These are phyloP conservation scores for Zygosaccharomyces gambellarensis DNA, from an alignment of 805 yeast genomes.

Conservation along the genomic window DNA sequence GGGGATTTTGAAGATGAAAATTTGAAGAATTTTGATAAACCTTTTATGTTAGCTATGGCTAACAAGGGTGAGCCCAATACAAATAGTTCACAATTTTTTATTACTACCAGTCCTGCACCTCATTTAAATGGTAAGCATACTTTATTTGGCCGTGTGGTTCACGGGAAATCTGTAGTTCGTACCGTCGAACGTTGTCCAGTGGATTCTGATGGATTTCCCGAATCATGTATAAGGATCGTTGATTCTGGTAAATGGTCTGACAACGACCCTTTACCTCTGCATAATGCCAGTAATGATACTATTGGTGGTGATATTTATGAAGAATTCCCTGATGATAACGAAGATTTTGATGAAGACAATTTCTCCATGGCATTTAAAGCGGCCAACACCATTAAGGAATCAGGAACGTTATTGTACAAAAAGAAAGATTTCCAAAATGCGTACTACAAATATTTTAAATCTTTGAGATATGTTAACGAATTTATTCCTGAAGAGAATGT, in stretches of 20 bases:
- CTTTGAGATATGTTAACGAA: slow-evolving; percentile 66
- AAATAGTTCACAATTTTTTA: slow-evolving; percentile 66
- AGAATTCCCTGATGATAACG: slow-evolving; percentile 75
- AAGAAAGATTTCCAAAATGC: slow-evolving; percentile 48
- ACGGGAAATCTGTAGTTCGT: slow-evolving; percentile 66
- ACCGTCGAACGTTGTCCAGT: slow-evolving; percentile 52
- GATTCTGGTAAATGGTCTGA: slow-evolving; percentile 63
- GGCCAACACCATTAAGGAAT: slow-evolving; percentile 52
- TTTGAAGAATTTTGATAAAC: slow-evolving; percentile 37
- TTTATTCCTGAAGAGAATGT: slow-evolving; percentile 63
- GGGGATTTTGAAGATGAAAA: slow-evolving; percentile 58
- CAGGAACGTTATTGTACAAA: slow-evolving; percentile 61
- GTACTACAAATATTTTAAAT: slow-evolving; percentile 57
- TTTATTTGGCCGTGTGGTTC: slow-evolving; percentile 65
- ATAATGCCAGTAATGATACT: slow-evolving; percentile 54
- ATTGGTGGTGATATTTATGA: slow-evolving; percentile 70
- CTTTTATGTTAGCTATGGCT: slow-evolving; percentile 59
- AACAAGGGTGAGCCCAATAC: slow-evolving; percentile 45
- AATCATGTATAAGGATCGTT: slow-evolving; percentile 42
- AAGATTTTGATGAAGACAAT: slow-evolving; percentile 52
- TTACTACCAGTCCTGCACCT: slow-evolving; percentile 62
- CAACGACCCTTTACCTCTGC: slow-evolving; percentile 50
- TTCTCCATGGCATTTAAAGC: slow-evolving; percentile 49
- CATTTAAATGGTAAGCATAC: slow-evolving; percentile 75
- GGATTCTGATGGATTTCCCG: slow-evolving; percentile 42